Percentiles rank a stretch among this genome's conserved stretches.
phyloP scores from a whole-genome alignment of 2,329 filamentous ascomycete genomes.

The Ceratocystis smalleyi region DNA sequence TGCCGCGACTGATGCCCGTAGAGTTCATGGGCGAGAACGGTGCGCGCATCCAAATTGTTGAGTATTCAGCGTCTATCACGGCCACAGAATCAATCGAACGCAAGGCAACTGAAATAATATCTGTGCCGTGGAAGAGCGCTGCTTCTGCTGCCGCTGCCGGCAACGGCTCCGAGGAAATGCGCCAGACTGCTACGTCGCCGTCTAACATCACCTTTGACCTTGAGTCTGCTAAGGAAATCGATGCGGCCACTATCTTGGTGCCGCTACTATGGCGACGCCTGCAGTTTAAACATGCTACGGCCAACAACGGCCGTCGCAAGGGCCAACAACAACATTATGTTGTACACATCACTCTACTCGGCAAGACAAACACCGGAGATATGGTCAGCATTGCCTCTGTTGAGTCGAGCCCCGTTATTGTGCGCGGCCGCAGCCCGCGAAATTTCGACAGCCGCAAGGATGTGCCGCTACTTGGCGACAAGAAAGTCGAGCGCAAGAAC shows the following conservation, averaged over 20 bases:
- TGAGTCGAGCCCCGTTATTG: slow-evolving; percentile 84
- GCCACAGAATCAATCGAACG: slow-evolving; percentile 86
- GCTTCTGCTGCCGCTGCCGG: slow-evolving; percentile 30
- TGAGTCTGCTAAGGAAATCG: slow-evolving; percentile 49
- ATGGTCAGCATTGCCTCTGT: slow-evolving; percentile 66
- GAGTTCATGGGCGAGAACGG: slow-evolving; percentile 11
- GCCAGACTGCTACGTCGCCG: slow-evolving; percentile 34
- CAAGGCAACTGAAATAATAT: slow-evolving; percentile 85
- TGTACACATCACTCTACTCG: slow-evolving; percentile 69
- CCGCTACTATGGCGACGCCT: slow-evolving; percentile 86
- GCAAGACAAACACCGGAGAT: slow-evolving; percentile 53
- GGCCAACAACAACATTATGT: slow-evolving; percentile 92
- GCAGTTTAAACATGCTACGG: slow-evolving; percentile 91
- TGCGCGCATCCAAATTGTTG: slow-evolving; percentile 52
- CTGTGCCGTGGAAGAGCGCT: slow-evolving; percentile 85
- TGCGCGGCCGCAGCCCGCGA: slow-evolving; percentile 76
- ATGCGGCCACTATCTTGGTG: slow-evolving; percentile 62
- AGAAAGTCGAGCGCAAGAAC: slow-evolving; percentile 33
- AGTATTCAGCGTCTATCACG: slow-evolving; percentile 67
- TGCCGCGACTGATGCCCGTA: slow-evolving; percentile 24
- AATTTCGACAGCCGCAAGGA: slow-evolving; percentile 91
- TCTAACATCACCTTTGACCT: slow-evolving; percentile 41
- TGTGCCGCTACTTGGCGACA: slow-evolving; percentile 51
- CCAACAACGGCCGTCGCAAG: slow-evolving; percentile 87
- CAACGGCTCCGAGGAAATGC: slow-evolving; percentile 32